These are phyloP conservation scores for Westerdykella aurantiaca DNA, from an alignment of 2,329 filamentous ascomycete genomes.

Conservation along the genomic window DNA sequence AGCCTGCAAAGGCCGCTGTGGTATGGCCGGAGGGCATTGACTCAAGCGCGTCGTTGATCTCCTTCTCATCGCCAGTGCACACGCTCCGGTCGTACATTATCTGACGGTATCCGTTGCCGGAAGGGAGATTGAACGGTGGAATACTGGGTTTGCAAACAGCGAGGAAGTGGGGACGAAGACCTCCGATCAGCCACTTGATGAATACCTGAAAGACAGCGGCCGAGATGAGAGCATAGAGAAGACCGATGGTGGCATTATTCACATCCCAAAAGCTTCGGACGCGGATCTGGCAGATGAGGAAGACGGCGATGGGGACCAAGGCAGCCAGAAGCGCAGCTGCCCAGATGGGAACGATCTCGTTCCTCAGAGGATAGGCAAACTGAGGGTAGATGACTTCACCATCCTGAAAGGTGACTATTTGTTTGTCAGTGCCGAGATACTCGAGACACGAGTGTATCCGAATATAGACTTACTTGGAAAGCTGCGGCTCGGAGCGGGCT, in stretches of 20 bases:
- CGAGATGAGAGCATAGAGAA: constrained; percentile 63
- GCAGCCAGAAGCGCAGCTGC: constrained; percentile 60
- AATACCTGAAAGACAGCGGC: constrained; percentile 74
- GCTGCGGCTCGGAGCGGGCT: constrained; percentile 61
- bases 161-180: constrained; percentile 59
- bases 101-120: constrained; percentile 46
- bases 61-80: constrained; percentile 59
- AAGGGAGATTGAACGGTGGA: constrained; percentile 37
- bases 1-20: constrained; percentile 66
- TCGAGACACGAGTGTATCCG: background rate
- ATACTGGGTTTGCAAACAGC: constrained; percentile 61
- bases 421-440: constrained; percentile 1
- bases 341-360: constrained; percentile 68
- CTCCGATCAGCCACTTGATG: constrained; percentile 69
- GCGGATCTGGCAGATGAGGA: constrained; percentile 62
- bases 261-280: constrained; percentile 49
- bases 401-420: constrained; percentile 54
- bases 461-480: constrained; percentile 46
- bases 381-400: constrained; percentile 63
- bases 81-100: constrained; percentile 66
- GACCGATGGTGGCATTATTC: constrained; percentile 65
- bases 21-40: constrained; percentile 70
- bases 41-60: constrained; percentile 65
- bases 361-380: constrained; percentile 64
- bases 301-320: constrained; percentile 59